Conservation (phyloP, 2,329 filamentous ascomycete genomes). For the Talaromyces sp. region DNA sequence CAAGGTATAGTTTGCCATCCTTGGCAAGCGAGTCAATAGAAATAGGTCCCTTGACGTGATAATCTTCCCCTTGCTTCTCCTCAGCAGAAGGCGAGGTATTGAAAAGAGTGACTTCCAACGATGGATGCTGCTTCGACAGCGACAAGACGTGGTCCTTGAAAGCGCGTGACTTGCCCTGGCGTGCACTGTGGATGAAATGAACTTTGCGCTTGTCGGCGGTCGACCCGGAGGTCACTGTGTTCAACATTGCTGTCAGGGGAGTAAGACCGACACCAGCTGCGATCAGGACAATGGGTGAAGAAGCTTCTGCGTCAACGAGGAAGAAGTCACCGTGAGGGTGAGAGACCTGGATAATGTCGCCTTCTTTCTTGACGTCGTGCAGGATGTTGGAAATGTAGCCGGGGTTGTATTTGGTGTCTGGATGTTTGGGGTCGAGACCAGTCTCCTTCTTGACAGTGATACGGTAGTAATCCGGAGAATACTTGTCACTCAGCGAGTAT, state of each 20-base stretch:
- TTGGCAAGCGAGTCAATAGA: slow-evolving; percentile 53
- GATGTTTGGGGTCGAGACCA: slow-evolving; percentile 37
- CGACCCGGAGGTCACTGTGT: slow-evolving; percentile 43
- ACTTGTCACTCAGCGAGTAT: slow-evolving; percentile 66
- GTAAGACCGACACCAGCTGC: slow-evolving; percentile 58
- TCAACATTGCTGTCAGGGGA: slow-evolving; percentile 58
- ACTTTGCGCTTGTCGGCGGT: slow-evolving; percentile 46
- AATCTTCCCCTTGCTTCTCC: slow-evolving; percentile 52
- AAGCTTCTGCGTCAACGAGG: slow-evolving; percentile 31
- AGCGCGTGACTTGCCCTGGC: slow-evolving; percentile 43
- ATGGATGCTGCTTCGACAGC: slow-evolving; percentile 40
- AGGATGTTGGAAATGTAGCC: slow-evolving; percentile 67
- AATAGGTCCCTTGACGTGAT: slow-evolving; percentile 55
- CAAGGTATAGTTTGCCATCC: slow-evolving; percentile 52
- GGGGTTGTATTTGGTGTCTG: slow-evolving; percentile 47
- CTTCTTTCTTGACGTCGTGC: slow-evolving; percentile 56
- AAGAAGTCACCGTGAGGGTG: slow-evolving; percentile 62
- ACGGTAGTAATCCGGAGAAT: slow-evolving; percentile 57
- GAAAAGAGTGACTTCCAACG: slow-evolving; percentile 55
- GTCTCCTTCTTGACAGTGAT: slow-evolving; percentile 66
- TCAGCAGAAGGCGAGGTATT: slow-evolving; percentile 46
- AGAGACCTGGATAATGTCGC: slow-evolving; percentile 60
- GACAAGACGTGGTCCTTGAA: slow-evolving; percentile 51
- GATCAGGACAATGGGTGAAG: slow-evolving; percentile 54
- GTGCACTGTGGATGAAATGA: slow-evolving; percentile 57